Evolutionary conservation across 1,284 basidiomycete genomes (phyloP).

Genomic region (Leccinum pachyderme): DNA sequence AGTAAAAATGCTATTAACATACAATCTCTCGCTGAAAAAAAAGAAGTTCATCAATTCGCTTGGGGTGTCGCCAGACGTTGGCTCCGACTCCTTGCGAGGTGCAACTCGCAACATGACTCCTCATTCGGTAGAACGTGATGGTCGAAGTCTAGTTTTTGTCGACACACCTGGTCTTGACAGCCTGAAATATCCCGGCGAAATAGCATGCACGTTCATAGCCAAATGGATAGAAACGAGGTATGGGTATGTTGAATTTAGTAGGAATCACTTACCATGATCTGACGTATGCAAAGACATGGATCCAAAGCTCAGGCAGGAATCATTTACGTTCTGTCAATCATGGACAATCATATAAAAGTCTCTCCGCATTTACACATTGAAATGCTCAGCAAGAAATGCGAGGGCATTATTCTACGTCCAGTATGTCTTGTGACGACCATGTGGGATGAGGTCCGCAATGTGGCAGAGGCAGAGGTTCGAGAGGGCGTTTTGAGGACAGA

Average conservation of each 20-base stretch:
- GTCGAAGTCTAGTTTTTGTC: constrained; percentile 3
- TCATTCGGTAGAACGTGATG: constrained; percentile 3
- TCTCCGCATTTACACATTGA: constrained; percentile 3
- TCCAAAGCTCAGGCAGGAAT: not conserved
- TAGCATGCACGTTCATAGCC: constrained; percentile 2
- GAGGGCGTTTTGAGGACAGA: not conserved
- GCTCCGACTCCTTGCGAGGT: not conserved
- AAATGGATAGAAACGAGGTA: constrained; percentile 1
- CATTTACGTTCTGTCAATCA: constrained; percentile 11
- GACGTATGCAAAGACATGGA: not conserved
- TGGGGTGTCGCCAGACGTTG: not conserved
- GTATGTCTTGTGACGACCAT: constrained; percentile 12
- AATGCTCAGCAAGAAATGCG: constrained; percentile 1
- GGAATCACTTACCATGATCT: not conserved
- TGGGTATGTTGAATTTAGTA: not conserved
- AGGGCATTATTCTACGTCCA: not conserved
- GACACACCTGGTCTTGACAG: constrained; percentile 15
- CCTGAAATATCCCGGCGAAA: not conserved
- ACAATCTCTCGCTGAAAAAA: not conserved
- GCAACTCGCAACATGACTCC: constrained; percentile 1
- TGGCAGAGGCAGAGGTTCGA: not conserved
- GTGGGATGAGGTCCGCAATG: constrained; percentile 11
- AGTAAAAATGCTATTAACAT: not conserved
- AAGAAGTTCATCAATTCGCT: constrained; percentile 9
- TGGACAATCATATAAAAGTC: constrained; percentile 4